Percentiles rank a stretch among this genome's conserved stretches.
phyloP scores from a whole-genome alignment of 2,329 filamentous ascomycete genomes.

The Penicillium sp. region DNA sequence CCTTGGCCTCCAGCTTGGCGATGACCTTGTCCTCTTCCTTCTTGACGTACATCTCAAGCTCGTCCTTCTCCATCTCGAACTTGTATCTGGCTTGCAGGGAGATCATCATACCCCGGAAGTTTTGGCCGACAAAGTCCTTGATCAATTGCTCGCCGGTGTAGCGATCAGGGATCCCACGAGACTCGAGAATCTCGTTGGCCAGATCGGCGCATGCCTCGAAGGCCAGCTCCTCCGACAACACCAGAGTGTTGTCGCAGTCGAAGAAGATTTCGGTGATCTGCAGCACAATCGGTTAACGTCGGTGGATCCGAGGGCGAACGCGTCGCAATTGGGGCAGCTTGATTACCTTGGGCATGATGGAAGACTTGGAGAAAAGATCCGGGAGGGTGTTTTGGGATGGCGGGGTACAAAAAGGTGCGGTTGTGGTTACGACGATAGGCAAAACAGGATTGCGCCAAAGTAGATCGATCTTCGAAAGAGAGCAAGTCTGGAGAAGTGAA shows the following conservation, averaged over 20 bases:
- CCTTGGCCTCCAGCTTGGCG: constrained; percentile 70
- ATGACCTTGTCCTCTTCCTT: constrained; percentile 83
- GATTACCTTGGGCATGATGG: constrained; percentile 40
- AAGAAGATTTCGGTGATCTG: constrained; percentile 73
- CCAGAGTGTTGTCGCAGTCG: constrained; percentile 85
- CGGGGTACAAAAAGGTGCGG: neutral
- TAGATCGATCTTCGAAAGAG: neutral
- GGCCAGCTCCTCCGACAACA: constrained; percentile 85
- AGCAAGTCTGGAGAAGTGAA: neutral
- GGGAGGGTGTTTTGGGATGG: neutral
- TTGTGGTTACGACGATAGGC: constrained; percentile 3
- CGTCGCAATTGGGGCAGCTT: constrained; percentile 3
- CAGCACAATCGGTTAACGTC: constrained; percentile 20
- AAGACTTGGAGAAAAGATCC: constrained; percentile 8
- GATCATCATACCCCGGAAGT: constrained; percentile 89
- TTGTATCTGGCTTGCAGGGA: constrained; percentile 74
- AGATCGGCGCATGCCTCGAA: constrained; percentile 90
- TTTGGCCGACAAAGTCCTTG: constrained; percentile 86
- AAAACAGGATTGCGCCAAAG: constrained; percentile 4
- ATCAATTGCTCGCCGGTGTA: constrained; percentile 81
- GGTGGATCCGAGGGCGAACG: constrained; percentile 8
- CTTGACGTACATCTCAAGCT: constrained; percentile 73
- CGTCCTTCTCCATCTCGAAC: constrained; percentile 68
- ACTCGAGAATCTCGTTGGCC: constrained; percentile 79
- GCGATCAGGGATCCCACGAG: constrained; percentile 63